These are phyloP conservation scores for Vigna reflexopilosa DNA, from an alignment of 306 rosid genomes.

Conservation along the genomic window DNA sequence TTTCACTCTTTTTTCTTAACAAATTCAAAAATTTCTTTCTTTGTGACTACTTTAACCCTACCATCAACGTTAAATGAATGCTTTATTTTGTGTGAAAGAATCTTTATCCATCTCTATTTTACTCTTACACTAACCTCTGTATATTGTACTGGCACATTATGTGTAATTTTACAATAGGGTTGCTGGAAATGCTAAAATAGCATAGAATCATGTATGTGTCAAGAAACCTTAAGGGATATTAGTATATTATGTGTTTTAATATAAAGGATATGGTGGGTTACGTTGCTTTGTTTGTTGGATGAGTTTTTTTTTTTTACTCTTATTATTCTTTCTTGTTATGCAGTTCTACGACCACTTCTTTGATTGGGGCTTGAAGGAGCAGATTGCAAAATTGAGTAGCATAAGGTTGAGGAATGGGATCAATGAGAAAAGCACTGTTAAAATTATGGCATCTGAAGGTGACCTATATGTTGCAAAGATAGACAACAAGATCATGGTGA, in stretches of 20 bases:
- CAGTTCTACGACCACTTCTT: constrained; percentile 84
- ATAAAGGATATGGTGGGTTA: background rate
- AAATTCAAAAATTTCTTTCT: no score
- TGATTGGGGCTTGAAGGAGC: constrained; percentile 74
- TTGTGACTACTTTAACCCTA: no score
- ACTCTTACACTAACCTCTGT: background rate
- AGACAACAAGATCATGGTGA: constrained; percentile 66
- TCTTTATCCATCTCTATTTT: background rate
- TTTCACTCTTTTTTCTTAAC: no score
- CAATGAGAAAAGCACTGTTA: constrained; percentile 54
- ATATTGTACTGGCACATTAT: background rate
- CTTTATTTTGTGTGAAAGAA: no score
- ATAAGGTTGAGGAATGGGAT: constrained; percentile 68
- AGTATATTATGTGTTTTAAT: background rate
- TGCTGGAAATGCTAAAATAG: no score
- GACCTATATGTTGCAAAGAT: constrained; percentile 70
- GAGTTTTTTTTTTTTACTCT: background rate
- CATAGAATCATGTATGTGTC: background rate
- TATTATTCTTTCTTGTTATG: constrained; percentile 22
- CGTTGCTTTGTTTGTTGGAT: background rate
- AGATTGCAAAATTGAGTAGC: constrained; percentile 51
- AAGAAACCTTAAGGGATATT: background rate
- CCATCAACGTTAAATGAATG: no score
- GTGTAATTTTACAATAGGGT: no score
- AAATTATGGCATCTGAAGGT: constrained; percentile 64